These are phyloP conservation scores for Alternaria sp. DNA, from an alignment of 2,329 filamentous ascomycete genomes.

Conservation along the genomic window DNA sequence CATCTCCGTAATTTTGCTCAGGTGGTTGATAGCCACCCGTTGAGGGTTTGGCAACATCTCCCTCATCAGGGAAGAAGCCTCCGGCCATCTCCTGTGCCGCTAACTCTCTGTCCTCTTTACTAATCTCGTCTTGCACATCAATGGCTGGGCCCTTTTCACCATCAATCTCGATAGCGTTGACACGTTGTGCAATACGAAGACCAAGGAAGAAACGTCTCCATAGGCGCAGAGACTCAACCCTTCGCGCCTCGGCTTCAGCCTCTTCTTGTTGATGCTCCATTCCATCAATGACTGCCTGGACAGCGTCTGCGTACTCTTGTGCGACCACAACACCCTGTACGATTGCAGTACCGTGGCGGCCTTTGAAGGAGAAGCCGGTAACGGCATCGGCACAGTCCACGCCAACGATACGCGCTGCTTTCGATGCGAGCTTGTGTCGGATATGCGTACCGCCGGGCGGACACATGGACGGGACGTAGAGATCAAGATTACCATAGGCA, in stretches of 20 bases:
- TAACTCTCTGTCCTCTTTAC: constrained; percentile 34
- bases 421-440: constrained; percentile 63
- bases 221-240: constrained; percentile 57
- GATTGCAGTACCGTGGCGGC: constrained; percentile 83
- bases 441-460: constrained; percentile 66
- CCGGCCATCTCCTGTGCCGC: constrained; percentile 42
- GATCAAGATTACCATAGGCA: constrained; percentile 66
- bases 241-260: constrained; percentile 63
- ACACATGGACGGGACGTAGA: constrained; percentile 69
- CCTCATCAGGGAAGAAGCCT: constrained; percentile 57
- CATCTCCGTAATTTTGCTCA: constrained; percentile 20
- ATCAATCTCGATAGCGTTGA: constrained; percentile 62
- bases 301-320: constrained; percentile 71
- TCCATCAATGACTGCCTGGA: constrained; percentile 71
- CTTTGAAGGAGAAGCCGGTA: constrained; percentile 87
- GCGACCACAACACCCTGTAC: constrained; percentile 80
- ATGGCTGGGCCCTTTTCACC: constrained; percentile 36
- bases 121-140: constrained; percentile 42
- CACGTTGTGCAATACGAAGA: constrained; percentile 73
- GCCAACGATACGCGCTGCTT: constrained; percentile 75
- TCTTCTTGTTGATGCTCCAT: constrained; percentile 71
- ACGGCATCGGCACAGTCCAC: constrained; percentile 90
- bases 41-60: constrained; percentile 47
- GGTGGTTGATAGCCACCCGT: constrained; percentile 17
- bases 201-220: constrained; percentile 68